Percentiles rank a stretch among this genome's conserved stretches.
Conservation (phyloP, 306 rosid genomes). For the Vicia villosa region DNA sequence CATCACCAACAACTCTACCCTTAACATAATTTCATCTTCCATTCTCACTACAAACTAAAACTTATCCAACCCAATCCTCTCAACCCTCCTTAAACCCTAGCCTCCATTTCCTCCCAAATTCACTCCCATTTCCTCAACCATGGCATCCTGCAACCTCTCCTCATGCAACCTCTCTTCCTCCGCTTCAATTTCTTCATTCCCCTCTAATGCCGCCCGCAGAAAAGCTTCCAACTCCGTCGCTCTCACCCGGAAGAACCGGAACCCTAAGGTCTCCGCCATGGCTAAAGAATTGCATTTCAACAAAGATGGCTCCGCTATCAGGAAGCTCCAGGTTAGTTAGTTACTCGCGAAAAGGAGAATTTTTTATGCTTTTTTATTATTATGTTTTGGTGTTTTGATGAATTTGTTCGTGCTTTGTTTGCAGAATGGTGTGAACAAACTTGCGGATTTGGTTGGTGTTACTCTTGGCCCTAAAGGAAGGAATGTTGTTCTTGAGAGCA, state of each 20-base stretch:
- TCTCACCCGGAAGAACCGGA: conserved; percentile 43
- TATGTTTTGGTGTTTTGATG: not conserved
- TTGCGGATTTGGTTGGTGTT: conserved; percentile 98
- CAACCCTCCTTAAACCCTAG: conserved; percentile 37
- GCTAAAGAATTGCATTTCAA: conserved; percentile 95
- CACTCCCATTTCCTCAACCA: conserved; percentile 24
- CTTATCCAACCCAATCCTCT: conserved; percentile 34
- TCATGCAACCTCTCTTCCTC: conserved; percentile 66
- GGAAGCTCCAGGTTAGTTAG: conserved; percentile 56
- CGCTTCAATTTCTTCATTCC: conserved; percentile 65
- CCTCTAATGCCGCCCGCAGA: conserved; percentile 42
- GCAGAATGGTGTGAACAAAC: conserved; percentile 96
- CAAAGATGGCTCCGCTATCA: conserved; percentile 90
- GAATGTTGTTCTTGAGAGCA: conserved; percentile 96
- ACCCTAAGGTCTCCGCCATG: conserved; percentile 75
- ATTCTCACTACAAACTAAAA: not conserved
- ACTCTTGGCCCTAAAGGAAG: conserved; percentile 99
- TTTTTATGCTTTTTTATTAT: not conserved
- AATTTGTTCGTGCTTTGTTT: not conserved
- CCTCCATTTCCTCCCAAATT: not conserved
- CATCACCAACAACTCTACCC: not conserved
- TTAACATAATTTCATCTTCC: not conserved
- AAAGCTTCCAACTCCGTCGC: conserved; percentile 49
- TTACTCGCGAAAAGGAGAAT: not conserved
- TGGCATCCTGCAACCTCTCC: conserved; percentile 73